Conservation (phyloP, 495 filamentous ascomycete species). For the Astrothelium subdiscretum region DNA sequence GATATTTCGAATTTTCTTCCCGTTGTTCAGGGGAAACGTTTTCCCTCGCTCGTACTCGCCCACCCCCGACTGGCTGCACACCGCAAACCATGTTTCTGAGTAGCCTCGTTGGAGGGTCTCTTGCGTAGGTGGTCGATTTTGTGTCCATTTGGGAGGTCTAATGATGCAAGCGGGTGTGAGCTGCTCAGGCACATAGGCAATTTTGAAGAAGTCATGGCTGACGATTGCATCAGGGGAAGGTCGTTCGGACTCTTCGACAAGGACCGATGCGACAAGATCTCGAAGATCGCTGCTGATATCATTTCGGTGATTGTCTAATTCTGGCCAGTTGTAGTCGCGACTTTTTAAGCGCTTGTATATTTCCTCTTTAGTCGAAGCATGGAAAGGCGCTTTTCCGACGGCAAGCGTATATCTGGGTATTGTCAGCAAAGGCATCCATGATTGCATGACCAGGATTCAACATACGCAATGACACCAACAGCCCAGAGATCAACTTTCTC, state of each 20-base stretch:
- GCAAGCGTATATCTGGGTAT: slow-evolving; percentile 27
- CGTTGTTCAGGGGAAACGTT: slow-evolving; percentile 24
- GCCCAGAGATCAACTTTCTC: slow-evolving; percentile 96
- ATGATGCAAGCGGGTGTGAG: slow-evolving; percentile 22
- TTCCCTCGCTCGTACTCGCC: slow-evolving; percentile 30
- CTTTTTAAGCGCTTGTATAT: slow-evolving; percentile 33
- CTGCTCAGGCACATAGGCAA: slow-evolving; percentile 25
- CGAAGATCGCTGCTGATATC: slow-evolving; percentile 30
- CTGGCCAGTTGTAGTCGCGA: slow-evolving; percentile 31
- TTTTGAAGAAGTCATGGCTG: slow-evolving; percentile 32
- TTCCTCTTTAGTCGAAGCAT: slow-evolving; percentile 31
- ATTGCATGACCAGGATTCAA: neutral
- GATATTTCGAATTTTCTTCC: slow-evolving; percentile 25
- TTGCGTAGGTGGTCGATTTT: slow-evolving; percentile 24
- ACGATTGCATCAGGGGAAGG: slow-evolving; percentile 32
- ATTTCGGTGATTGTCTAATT: slow-evolving; percentile 24
- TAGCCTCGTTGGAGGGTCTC: slow-evolving; percentile 26
- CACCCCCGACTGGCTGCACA: slow-evolving; percentile 30
- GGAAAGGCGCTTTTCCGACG: slow-evolving; percentile 32
- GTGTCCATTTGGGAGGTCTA: slow-evolving; percentile 26
- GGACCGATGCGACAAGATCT: slow-evolving; percentile 27
- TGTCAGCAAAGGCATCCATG: neutral
- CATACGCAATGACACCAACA: slow-evolving; percentile 87
- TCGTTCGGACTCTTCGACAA: slow-evolving; percentile 31
- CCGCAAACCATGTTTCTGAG: slow-evolving; percentile 27